Conservation (phyloP, 1,284 basidiomycete genomes). For the Irpex rosettiformis region DNA sequence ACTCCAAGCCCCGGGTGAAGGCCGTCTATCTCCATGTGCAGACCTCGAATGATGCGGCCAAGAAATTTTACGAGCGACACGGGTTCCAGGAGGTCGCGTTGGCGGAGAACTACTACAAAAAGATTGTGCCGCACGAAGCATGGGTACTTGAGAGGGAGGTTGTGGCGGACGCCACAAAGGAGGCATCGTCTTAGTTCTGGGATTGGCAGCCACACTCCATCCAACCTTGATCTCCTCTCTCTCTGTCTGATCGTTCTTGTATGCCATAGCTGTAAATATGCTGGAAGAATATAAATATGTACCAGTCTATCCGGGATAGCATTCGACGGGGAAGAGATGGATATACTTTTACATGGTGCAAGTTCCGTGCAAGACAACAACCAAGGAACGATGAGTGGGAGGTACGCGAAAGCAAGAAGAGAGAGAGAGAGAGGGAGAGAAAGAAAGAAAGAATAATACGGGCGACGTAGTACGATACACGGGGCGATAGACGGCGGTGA, state of each 20-base stretch:
- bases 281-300: slow-evolving; percentile 5
- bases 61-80: slow-evolving; percentile 74
- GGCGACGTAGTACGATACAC: slow-evolving; percentile 1
- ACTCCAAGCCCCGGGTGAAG: slow-evolving; percentile 56
- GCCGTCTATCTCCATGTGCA: slow-evolving; percentile 80
- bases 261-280: neutral
- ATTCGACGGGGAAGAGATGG: neutral
- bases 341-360: neutral
- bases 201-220: neutral
- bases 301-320: neutral
- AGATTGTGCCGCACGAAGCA: slow-evolving; percentile 71
- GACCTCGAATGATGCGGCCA: slow-evolving; percentile 66
- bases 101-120: slow-evolving; percentile 78
- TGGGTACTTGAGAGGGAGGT: slow-evolving; percentile 71
- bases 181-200: neutral
- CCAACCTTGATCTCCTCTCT: neutral
- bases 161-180: slow-evolving; percentile 7
- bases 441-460: too few species aligned
- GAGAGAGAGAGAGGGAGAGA: too few species aligned
- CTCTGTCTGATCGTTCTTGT: neutral
- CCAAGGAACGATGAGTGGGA: neutral
- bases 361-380: neutral
- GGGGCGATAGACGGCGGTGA: neutral
- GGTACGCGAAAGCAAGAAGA: slow-evolving; percentile 2
- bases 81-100: slow-evolving; percentile 66